These are phyloP conservation scores for Fonsecaea monophora DNA, from an alignment of 2,329 filamentous ascomycete genomes.

Conservation along the genomic window DNA sequence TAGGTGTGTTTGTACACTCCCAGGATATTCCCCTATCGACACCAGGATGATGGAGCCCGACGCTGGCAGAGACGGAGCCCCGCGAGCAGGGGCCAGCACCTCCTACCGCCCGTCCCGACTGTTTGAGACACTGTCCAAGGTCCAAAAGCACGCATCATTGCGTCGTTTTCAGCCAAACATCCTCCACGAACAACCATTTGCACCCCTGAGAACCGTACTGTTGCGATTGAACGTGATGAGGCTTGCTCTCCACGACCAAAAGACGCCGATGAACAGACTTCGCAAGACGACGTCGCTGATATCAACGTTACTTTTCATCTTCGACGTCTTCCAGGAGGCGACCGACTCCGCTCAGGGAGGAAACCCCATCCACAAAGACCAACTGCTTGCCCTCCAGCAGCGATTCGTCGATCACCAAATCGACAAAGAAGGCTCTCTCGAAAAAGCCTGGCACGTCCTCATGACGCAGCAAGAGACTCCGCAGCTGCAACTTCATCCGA, in stretches of 20 bases:
- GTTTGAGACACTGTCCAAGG: constrained; percentile 21
- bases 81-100: neutral
- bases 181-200: constrained; percentile 22
- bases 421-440: constrained; percentile 23
- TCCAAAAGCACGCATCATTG: constrained; percentile 13
- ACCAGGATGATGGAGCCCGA: constrained; percentile 12
- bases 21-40: constrained; percentile 28
- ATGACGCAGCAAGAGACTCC: constrained; percentile 25
- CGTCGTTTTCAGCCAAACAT: constrained; percentile 8
- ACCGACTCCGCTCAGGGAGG: constrained; percentile 12
- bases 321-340: constrained; percentile 22
- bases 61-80: neutral
- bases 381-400: constrained; percentile 18
- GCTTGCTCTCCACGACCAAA: neutral
- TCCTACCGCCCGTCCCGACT: constrained; percentile 15
- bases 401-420: constrained; percentile 18
- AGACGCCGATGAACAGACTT: constrained; percentile 8
- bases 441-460: constrained; percentile 25
- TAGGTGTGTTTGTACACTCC: constrained; percentile 24
- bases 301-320: constrained; percentile 21
- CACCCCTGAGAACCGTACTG: constrained; percentile 12
- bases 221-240: constrained; percentile 12
- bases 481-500: constrained; percentile 20
- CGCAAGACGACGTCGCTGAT: constrained; percentile 17
- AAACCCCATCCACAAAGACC: constrained; percentile 4